Evolutionary conservation across 179 eudicot species (phyloP), one percentile per base, ranked within the genome.

Genomic region (Nepenthes alata): DNA sequence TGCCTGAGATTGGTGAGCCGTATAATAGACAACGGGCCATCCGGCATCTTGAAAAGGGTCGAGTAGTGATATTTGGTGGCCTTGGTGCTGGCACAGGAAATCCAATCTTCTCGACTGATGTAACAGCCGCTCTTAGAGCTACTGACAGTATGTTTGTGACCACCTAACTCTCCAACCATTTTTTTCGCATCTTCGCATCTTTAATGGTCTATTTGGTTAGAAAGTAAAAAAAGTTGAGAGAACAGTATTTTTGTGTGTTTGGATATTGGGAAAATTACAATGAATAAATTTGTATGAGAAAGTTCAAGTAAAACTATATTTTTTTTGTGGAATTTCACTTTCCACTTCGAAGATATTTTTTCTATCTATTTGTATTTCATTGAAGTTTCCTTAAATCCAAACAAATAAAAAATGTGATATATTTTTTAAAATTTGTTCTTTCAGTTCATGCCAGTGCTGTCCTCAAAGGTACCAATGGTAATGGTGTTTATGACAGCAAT

Each of bases 51-150:
- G 96, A 89, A 60, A 93, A 93, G 73, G 93, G 95, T 58, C 83
- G 98, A 71, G 96, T 89, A 62, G 98, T 89, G 37, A 93, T 93
- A 51, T 93, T 93, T 77, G 98, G 96, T 51, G 98, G 96, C 51
- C 84, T 89, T 72, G 98, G 95, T 61, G 95, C 91, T 63, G 96
- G 91, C 63, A 80, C 88, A 13, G 98, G 96, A 71, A 89, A 83
- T 71, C 90, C 96, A 56, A 86, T 85, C 56, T 83, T 93, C 65
- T 86, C 98, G 15, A 93, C 96, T 34, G 98, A 93, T 72, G 83
- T 88, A 71, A 86, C 90, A 55, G 95, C 98, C 39, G 98, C 96
- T 60, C 87, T 89, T 70, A 82, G 96, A 72, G 98, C 98, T 71
- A 84, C 93, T 36, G 98, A 93, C 73, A 79, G 96, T 91, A 85